A percentile compares a stretch with the other conserved stretches of the same genome.
Evolutionary conservation across 2,329 filamentous ascomycete species (phyloP).

Genomic region (Diplocarpon rosae): DNA sequence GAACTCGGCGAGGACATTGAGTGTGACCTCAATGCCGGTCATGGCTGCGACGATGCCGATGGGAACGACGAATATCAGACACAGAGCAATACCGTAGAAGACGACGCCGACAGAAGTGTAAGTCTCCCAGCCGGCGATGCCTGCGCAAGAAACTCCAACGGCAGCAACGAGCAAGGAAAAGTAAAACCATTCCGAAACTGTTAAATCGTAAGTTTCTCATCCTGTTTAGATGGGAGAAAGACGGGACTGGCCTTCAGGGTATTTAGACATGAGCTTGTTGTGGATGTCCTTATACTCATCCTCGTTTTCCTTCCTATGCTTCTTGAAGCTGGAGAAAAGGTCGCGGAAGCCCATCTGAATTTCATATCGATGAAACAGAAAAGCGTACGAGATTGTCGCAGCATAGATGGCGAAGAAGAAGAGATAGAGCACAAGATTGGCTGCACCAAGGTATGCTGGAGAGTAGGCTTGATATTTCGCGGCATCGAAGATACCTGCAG

Average conservation of each 20-base stretch:
- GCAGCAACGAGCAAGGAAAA: conserved; percentile 32
- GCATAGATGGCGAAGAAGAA: conserved; percentile 61
- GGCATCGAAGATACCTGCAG: conserved; percentile 5
- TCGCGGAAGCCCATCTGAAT: conserved; percentile 41
- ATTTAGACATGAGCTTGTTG: conserved; percentile 37
- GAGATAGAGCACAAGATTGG: conserved; percentile 58
- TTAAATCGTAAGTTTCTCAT: background rate
- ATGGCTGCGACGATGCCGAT: conserved; percentile 33
- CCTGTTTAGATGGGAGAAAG: background rate
- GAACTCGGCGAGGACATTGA: conserved; percentile 64
- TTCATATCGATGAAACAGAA: conserved; percentile 55
- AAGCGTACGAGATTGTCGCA: conserved; percentile 54
- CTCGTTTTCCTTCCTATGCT: conserved; percentile 23
- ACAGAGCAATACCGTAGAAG: conserved; percentile 24
- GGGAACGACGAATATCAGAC: conserved; percentile 26
- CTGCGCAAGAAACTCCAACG: conserved; percentile 36
- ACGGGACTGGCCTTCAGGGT: conserved; percentile 28
- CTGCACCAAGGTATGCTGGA: conserved; percentile 58
- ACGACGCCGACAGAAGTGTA: conserved; percentile 34
- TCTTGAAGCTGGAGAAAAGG: conserved; percentile 32
- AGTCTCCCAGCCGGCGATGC: conserved; percentile 38
- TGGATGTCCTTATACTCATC: conserved; percentile 34
- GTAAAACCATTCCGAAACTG: conserved; percentile 45
- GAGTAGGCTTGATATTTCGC: conserved; percentile 57
- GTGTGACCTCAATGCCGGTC: conserved; percentile 37